Base-by-base conservation (phyloP, 768 basidiomycete genomes). In the Astraeus odoratus region DNA sequence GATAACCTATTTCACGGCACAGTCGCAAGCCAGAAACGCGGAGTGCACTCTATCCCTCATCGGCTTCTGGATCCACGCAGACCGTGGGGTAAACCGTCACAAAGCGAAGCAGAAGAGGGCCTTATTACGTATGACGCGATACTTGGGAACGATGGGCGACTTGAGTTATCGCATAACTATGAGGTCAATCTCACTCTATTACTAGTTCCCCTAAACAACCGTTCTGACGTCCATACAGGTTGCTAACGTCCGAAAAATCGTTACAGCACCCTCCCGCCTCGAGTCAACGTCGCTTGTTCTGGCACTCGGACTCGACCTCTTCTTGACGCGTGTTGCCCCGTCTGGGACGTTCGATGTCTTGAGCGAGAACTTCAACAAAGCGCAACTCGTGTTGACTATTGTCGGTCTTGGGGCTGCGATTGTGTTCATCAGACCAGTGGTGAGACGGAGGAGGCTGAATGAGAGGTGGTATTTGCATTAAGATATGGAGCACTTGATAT, bases 271-370 rank as follows among this genome's bases (percentile, higher is more conserved):
- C 0, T 81, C 93, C 1, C 73, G 89, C 2, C 77, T 96, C 20
- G 95, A 98, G 64, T 94, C 91, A 4, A 97, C 92, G 0, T 92
- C 92, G 0, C 66, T 97, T 5, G 77, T 97, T 22, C 81, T 97
- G 57, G 79, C 82, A 1, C 81, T 83, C 55, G 94, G 95, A 4
- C 72, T 93, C 7, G 95, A 98, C 65, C 71, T 97, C 51, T 97
- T 97, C 75, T 69, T 81, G 22, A 89, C 89, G 9, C 78, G 91
- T 13, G 75, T 89, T 4, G 77, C 87, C 30, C 91, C 94, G 1
- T 93, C 90, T 9, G 81, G 78, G 31, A 90, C 91, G 16, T 98
- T 98, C 56, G 95, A 98, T 58, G 81, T 96, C 20, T 76, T 98
- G 7, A 89, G 78, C 55, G 86, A 93, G 62, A 82, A 72, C 57